Evolutionary conservation across 768 basidiomycete genomes (phyloP).

Genomic region (Leucocoprinus birnbaumii): DNA sequence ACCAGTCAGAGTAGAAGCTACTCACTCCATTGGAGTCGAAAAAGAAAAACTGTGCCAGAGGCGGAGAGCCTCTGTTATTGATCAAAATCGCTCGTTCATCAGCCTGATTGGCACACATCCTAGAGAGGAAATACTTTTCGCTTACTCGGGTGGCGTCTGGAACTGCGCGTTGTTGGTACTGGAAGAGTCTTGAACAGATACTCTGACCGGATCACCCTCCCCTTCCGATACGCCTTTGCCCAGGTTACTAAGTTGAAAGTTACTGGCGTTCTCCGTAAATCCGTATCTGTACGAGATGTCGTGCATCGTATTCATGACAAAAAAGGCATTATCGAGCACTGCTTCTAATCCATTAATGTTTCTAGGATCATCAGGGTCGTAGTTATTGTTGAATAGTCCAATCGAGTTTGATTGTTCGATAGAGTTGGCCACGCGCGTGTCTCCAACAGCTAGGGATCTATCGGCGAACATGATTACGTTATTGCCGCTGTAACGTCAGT

Average conservation of each 20-base stretch:
- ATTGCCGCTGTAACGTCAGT: background rate
- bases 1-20: too few relatives aligned
- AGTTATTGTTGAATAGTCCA: background rate
- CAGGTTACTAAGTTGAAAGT: conserved; percentile 1
- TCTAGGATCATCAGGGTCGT: conserved; percentile 3
- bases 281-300: conserved; percentile 39
- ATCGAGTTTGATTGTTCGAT: background rate
- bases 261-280: conserved; percentile 44
- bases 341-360: conserved; percentile 46
- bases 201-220: conserved; percentile 45
- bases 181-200: conserved; percentile 45
- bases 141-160: conserved; percentile 38
- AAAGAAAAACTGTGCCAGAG: background rate
- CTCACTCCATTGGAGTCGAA: background rate
- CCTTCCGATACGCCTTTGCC: conserved; percentile 34
- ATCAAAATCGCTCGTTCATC: too few relatives aligned
- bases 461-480: background rate
- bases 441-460: too few relatives aligned
- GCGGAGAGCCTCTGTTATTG: background rate
- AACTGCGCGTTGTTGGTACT: conserved; percentile 42
- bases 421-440: background rate
- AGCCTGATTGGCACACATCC: too few relatives aligned
- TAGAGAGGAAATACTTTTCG: background rate
- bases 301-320: conserved; percentile 56
- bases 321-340: conserved; percentile 52